Evolutionary conservation across 2,329 filamentous ascomycete species (phyloP).

Genomic region (Leptosphaerulina australis): DNA sequence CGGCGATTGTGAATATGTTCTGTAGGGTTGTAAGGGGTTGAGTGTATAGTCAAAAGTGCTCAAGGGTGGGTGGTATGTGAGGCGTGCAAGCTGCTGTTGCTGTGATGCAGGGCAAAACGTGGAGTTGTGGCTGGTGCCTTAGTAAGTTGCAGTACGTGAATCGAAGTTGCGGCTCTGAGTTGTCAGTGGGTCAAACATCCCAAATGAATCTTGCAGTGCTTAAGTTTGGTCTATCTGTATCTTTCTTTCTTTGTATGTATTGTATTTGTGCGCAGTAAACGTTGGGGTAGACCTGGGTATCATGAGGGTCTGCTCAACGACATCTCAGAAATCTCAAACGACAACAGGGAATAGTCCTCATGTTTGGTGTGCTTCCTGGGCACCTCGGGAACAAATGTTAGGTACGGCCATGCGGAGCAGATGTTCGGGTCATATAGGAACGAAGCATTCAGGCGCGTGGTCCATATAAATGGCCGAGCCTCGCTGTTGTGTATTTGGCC

Average conservation of each 20-base stretch:
- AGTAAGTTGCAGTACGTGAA: conserved; percentile 24
- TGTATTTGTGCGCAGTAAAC: too few species aligned
- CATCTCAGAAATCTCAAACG: conserved; percentile 3
- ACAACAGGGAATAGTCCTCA: too few species aligned
- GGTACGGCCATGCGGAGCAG: conserved; percentile 32
- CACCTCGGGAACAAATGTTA: conserved; percentile 31
- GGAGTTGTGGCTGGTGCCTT: conserved; percentile 36
- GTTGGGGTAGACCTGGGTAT: too few species aligned
- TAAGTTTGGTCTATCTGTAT: too few species aligned
- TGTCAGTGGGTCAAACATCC: conserved; percentile 22
- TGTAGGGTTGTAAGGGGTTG: not conserved
- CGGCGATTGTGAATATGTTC: conserved; percentile 13
- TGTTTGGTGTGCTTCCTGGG: too few species aligned
- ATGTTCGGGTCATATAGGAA: conserved; percentile 36
- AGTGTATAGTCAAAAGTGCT: not conserved
- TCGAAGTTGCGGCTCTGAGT: conserved; percentile 26
- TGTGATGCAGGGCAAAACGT: conserved; percentile 27
- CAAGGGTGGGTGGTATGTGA: conserved; percentile 3
- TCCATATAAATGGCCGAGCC: conserved; percentile 34
- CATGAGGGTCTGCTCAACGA: too few species aligned
- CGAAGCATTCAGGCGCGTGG: conserved; percentile 20
- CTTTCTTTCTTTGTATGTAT: too few species aligned
- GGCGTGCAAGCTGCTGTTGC: conserved; percentile 16
- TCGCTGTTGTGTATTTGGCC: conserved; percentile 17
- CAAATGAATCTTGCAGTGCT: too few species aligned